These are phyloP conservation scores for Ceratobasidium sp. DNA, from an alignment of 1,284 basidiomycete genomes.

Conservation along the genomic window DNA sequence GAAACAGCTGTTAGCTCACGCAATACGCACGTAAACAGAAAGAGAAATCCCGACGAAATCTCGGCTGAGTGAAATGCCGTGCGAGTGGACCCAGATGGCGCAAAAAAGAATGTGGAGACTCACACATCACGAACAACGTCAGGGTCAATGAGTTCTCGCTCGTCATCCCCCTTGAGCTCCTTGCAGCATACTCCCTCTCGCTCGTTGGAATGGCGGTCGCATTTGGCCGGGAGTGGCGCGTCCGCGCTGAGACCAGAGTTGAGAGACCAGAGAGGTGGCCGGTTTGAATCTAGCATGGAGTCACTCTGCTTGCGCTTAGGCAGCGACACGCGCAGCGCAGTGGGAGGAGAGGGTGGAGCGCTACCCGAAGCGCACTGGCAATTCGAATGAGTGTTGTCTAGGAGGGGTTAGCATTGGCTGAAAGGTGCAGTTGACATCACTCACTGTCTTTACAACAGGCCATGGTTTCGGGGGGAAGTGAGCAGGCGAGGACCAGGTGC, in stretches of 20 bases:
- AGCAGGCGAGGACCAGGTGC: not conserved
- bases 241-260: conserved; percentile 26
- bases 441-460: conserved; percentile 39
- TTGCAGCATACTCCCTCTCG: conserved; percentile 78
- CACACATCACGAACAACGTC: conserved; percentile 87
- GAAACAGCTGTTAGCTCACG: not conserved
- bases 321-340: not conserved
- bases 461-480: conserved; percentile 3
- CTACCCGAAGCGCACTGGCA: conserved; percentile 36
- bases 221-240: conserved; percentile 58
- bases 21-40: not conserved
- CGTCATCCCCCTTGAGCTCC: conserved; percentile 79
- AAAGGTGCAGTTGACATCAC: not conserved
- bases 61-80: not conserved
- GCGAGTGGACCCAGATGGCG: not conserved
- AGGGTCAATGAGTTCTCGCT: conserved; percentile 82
- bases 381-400: conserved; percentile 12
- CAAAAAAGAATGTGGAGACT: conserved; percentile 51
- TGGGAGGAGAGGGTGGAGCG: conserved; percentile 6
- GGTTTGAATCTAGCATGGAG: not conserved
- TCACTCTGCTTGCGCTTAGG: conserved; percentile 12
- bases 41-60: conserved; percentile 2
- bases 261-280: conserved; percentile 48
- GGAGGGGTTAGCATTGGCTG: not conserved
- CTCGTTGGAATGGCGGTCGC: conserved; percentile 59